phyloP scores from a whole-genome alignment of 2,329 filamentous ascomycete species.

The Colletotrichum costaricense region DNA sequence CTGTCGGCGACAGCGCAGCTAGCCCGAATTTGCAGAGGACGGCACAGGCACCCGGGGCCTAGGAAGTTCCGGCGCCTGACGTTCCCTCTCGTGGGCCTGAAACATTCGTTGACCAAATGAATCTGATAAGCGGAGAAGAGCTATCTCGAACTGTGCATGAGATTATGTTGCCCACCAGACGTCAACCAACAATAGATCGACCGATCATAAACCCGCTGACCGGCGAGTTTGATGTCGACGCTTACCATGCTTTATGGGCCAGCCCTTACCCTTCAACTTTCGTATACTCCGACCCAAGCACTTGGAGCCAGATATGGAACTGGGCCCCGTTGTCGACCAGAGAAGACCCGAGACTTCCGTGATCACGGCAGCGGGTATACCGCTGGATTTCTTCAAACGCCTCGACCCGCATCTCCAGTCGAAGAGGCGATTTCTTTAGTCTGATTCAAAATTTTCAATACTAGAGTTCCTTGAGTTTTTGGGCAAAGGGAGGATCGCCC shows the following conservation, averaged over 20 bases:
- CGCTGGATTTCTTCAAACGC: not conserved
- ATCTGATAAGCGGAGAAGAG: not conserved
- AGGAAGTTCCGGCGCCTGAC: slow-evolving; percentile 18
- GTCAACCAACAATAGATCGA: not conserved
- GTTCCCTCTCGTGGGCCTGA: not conserved
- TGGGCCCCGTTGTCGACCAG: not conserved
- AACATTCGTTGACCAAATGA: not conserved
- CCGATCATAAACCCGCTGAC: not conserved
- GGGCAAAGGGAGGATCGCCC: slow-evolving; percentile 2
- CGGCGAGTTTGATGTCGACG: not conserved
- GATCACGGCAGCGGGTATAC: not conserved
- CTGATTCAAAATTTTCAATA: not conserved
- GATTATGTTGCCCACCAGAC: not conserved
- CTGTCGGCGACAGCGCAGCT: slow-evolving; percentile 44
- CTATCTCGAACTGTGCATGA: not conserved
- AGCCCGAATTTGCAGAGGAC: slow-evolving; percentile 41
- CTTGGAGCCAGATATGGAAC: not conserved
- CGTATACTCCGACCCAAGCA: not conserved
- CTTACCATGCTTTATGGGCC: not conserved
- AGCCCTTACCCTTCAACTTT: not conserved
- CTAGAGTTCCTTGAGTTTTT: slow-evolving; percentile 5
- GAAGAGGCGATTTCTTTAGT: not conserved
- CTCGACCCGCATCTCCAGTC: not conserved
- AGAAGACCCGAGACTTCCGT: not conserved
- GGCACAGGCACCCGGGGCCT: slow-evolving; percentile 45